Percentiles rank a stretch among this genome's conserved stretches.
These are phyloP conservation scores for Acacia acuminata DNA, from an alignment of 306 rosid species.

Conservation along the genomic window DNA sequence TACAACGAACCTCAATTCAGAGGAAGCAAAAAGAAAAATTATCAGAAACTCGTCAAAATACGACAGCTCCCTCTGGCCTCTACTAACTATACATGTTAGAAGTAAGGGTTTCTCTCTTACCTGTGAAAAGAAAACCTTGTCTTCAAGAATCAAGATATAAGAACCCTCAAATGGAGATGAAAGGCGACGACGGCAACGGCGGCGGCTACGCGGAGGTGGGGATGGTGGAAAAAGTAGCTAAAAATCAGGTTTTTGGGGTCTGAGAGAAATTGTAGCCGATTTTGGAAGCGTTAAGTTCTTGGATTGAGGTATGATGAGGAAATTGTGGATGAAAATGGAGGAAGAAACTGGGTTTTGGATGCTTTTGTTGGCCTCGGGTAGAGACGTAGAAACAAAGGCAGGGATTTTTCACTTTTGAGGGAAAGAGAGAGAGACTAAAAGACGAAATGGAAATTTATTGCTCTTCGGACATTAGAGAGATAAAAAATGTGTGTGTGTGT, in stretches of 20 bases:
- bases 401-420: constrained; percentile 19
- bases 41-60: not conserved
- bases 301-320: not conserved
- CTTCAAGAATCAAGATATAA: not conserved
- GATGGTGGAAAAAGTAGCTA: not conserved
- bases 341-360: not conserved
- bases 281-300: not conserved
- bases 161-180: not conserved
- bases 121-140: not conserved
- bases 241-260: not conserved
- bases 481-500: not conserved
- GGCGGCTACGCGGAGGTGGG: not conserved
- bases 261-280: not conserved
- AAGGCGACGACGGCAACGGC: constrained; percentile 9
- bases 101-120: not conserved
- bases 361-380: constrained; percentile 10
- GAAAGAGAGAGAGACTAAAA: not conserved
- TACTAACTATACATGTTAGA: not conserved
- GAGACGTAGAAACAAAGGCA: constrained; percentile 25
- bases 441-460: not conserved
- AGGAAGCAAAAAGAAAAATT: not conserved
- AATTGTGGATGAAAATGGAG: constrained; percentile 5
- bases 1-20: constrained; percentile 11
- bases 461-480: not conserved
- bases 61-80: not conserved